phyloP scores from a whole-genome alignment of 2,329 filamentous ascomycete species.

The Magnaporthiopsis incrustans region DNA sequence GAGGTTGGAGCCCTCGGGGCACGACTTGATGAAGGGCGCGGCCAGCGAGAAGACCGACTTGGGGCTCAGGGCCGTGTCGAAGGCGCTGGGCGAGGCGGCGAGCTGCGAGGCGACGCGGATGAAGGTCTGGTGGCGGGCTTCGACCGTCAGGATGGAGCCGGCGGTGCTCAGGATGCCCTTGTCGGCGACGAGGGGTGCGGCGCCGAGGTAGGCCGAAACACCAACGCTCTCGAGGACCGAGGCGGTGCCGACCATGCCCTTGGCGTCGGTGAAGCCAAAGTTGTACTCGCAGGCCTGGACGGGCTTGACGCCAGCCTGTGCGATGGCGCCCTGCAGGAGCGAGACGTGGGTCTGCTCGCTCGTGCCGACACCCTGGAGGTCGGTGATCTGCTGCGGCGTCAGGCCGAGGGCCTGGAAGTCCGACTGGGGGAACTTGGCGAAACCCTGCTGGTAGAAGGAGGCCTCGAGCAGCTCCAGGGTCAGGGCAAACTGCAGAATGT shows the following conservation, averaged over 20 bases:
- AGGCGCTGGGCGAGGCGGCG: constrained; percentile 57
- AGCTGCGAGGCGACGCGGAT: constrained; percentile 53
- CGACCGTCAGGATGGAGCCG: constrained; percentile 63
- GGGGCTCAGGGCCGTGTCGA: constrained; percentile 62
- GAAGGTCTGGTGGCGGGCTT: constrained; percentile 67
- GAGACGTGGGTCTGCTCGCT: constrained; percentile 58
- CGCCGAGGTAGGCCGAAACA: constrained; percentile 66
- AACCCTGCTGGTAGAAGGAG: constrained; percentile 64
- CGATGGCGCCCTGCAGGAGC: constrained; percentile 51
- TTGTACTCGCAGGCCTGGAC: constrained; percentile 65
- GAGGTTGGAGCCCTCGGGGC: constrained; percentile 58
- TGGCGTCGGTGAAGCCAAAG: constrained; percentile 60
- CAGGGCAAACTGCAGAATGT: constrained; percentile 56
- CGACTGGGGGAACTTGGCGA: constrained; percentile 54
- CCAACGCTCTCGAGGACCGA: constrained; percentile 65
- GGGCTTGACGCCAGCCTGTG: constrained; percentile 53
- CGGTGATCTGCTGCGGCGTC: constrained; percentile 42
- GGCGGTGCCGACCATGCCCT: constrained; percentile 60
- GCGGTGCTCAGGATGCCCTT: constrained; percentile 56
- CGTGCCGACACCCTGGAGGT: constrained; percentile 52
- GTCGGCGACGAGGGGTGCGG: constrained; percentile 55
- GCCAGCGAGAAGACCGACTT: constrained; percentile 66
- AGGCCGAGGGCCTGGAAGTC: constrained; percentile 60
- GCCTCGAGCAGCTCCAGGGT: constrained; percentile 70
- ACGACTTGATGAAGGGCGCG: constrained; percentile 62